These are phyloP conservation scores for Blastocystis sp. DNA, from an alignment of 352 stramenopile species.

Conservation along the genomic window DNA sequence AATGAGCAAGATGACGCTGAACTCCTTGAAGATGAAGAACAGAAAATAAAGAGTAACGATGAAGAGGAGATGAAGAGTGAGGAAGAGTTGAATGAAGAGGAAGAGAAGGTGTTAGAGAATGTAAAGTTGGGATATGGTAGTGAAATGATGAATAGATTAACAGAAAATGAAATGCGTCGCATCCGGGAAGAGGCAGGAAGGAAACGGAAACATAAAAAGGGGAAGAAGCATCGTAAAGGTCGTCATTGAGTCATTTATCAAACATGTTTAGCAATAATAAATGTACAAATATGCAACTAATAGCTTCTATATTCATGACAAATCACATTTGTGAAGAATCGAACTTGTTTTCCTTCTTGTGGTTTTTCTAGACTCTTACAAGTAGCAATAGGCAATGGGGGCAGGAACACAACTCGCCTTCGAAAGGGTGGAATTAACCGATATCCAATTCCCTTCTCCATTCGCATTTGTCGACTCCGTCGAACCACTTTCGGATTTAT, in stretches of 20 bases:
- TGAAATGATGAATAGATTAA: background rate
- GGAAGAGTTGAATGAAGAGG: conserved; percentile 46
- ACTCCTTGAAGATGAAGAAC: conserved; percentile 13
- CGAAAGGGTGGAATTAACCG: background rate
- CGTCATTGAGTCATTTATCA: conserved; percentile 6
- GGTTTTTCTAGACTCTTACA: background rate
- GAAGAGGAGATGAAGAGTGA: conserved; percentile 37
- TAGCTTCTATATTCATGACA: conserved; percentile 60
- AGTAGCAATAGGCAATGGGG: conserved; percentile 25
- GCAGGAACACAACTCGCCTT: background rate
- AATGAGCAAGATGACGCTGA: background rate
- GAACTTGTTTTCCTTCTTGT: conserved; percentile 31
- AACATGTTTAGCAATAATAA: background rate
- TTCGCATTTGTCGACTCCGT: background rate
- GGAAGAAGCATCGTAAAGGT: background rate
- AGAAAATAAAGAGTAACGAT: background rate
- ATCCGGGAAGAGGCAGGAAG: conserved; percentile 13
- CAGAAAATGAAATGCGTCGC: conserved; percentile 3
- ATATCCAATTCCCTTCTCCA: background rate
- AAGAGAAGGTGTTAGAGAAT: conserved; percentile 11
- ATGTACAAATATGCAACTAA: conserved; percentile 19
- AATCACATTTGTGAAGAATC: conserved; percentile 57
- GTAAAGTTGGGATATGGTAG: background rate
- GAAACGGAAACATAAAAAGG: conserved; percentile 13
- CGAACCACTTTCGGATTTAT: conserved; percentile 24